Evolutionary conservation across 2,329 filamentous ascomycete species (phyloP), one percentile per base, ranked within the genome.

Genomic region (Tolypocladium album): DNA sequence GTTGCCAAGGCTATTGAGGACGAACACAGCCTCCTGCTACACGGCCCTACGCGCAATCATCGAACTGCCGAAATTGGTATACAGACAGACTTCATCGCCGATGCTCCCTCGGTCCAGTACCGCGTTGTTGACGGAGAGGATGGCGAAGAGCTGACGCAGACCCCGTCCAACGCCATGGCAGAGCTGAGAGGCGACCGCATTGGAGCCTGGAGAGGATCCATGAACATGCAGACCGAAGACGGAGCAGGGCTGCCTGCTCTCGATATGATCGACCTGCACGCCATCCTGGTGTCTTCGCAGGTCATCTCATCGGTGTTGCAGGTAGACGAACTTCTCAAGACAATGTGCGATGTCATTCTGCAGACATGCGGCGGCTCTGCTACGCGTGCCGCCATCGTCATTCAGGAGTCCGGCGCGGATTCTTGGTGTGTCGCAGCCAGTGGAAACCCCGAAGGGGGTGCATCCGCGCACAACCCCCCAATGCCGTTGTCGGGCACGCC

Each of bases 201-300:
- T 69, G 82, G 82, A 50, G 82, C 81, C n/a, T 87, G 84, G 84
- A 78, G 83, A 65, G 82, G 82, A 20, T 81, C 82, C 13, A 84
- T 84, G 74, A 75, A 80, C 57, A 69, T 76, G 55, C 79, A 82
- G 61, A 72, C 80, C 7, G 83, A 85, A 63, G 77, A 82, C 24
- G 82, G 82, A 3, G 83, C 78, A 42, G 86, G 87, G 13, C 78
- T 92, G 61, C 88, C 88, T 47, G 86, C 88, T 36, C 80, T 93
- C 58, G 89, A 93, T 74, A 92, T 93, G 86, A 86, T 93, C 68
- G 89, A 92, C 71, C 73, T 92, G 62, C 87, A 89, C 50, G 88
- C 87, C 31, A 92, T 93, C 61, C 77, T 93, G 17, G 86, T 89
- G 66, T 90, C 87, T 3, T 91, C 88, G 12, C 89, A 92, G 69